Percentiles rank a stretch among this genome's conserved stretches.
These are phyloP conservation scores for Botryotinia calthae DNA, from an alignment of 2,329 filamentous ascomycete species.

Conservation along the genomic window DNA sequence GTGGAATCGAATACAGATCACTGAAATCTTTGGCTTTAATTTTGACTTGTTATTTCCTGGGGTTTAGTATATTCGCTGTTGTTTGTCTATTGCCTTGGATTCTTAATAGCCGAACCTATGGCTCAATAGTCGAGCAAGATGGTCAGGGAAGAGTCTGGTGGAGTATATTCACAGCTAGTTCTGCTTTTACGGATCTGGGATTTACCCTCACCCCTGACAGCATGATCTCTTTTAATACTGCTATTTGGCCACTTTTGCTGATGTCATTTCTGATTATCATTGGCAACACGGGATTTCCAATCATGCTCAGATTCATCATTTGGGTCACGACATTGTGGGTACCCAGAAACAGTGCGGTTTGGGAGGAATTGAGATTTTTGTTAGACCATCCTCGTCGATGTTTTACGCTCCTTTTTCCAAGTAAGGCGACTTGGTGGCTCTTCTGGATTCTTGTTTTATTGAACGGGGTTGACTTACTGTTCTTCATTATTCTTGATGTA, in stretches of 20 bases:
- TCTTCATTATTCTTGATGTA: constrained; percentile 90
- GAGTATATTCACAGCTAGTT: constrained; percentile 84
- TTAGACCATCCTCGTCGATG: constrained; percentile 93
- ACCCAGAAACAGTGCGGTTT: constrained; percentile 65
- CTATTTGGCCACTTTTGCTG: constrained; percentile 71
- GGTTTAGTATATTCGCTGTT: constrained; percentile 76
- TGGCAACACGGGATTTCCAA: constrained; percentile 92
- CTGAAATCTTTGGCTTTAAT: constrained; percentile 81
- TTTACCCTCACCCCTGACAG: constrained; percentile 90
- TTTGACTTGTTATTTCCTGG: constrained; percentile 75
- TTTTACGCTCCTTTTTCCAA: constrained; percentile 91
- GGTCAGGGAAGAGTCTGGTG: constrained; percentile 77
- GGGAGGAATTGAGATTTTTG: constrained; percentile 87
- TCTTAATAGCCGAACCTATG: constrained; percentile 59
- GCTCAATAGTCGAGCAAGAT: constrained; percentile 57
- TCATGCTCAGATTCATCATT: constrained; percentile 90
- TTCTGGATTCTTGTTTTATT: constrained; percentile 80
- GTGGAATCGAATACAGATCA: constrained; percentile 93
- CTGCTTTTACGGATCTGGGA: constrained; percentile 92
- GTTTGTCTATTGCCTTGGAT: constrained; percentile 81
- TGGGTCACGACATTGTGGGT: constrained; percentile 72
- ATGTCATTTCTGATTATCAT: constrained; percentile 87
- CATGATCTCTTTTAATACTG: constrained; percentile 83
- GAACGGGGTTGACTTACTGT: constrained; percentile 81
- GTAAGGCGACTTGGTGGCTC: constrained; percentile 90